phyloP scores from a whole-genome alignment of 345 rosid species.

The Rhizophora mangle region DNA sequence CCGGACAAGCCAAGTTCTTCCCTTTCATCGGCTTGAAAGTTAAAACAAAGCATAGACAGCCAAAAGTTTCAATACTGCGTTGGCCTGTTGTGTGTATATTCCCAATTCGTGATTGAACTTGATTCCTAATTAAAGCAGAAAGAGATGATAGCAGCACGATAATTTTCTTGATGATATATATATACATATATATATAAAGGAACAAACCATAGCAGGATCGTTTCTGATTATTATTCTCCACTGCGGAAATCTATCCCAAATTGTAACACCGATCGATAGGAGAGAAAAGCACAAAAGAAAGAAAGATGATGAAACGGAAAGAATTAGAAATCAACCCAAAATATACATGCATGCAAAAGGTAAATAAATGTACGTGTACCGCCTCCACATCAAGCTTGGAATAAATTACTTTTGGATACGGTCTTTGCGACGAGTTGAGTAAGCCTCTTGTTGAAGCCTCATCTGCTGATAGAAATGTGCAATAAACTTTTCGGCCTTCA shows the following conservation, averaged over 20 bases:
- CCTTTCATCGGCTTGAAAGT: too few species aligned
- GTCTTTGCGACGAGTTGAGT: background rate
- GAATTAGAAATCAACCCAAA: background rate
- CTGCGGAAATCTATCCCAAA: background rate
- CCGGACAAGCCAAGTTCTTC: too few species aligned
- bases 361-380: background rate
- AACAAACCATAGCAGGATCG: background rate
- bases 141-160: background rate
- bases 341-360: too few species aligned
- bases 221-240: background rate
- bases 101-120: too few species aligned
- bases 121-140: too few species aligned
- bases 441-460: slow-evolving; percentile 16
- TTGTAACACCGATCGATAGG: background rate
- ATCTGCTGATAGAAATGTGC: slow-evolving; percentile 26
- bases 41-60: too few species aligned
- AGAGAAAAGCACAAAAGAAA: background rate
- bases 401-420: background rate
- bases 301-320: background rate
- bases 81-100: too few species aligned
- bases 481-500: slow-evolving; percentile 26
- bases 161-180: background rate
- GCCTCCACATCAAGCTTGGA: background rate
- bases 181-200: background rate
- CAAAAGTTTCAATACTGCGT: too few species aligned